Evolutionary conservation across 108 stramenopile genomes (phyloP), one percentile per base, ranked within the genome.

Genomic region (Skeletonema costatum): DNA sequence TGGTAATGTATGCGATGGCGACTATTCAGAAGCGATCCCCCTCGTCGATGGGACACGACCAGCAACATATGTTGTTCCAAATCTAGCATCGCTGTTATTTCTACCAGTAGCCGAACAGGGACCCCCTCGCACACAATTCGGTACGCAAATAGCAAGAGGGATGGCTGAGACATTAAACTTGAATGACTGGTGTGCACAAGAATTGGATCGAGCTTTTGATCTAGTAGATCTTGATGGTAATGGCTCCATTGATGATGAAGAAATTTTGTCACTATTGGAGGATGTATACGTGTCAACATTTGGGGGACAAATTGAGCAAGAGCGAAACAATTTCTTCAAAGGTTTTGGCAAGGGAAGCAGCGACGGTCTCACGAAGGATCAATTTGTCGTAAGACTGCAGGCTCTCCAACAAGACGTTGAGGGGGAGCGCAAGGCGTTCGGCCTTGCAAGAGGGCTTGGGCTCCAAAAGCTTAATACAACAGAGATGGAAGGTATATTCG

Each of bases 21-120:
- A 79, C 41, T 79, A 75, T 32, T 17, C 64, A 56, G 78, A 79
- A 13, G 16, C 16, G 10, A 51, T 63, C 36, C 67, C 66, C 14
- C 31, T 68, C 30, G 32, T 16, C 33, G 14, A 5, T 32, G 56
- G 68, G n/a, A 21, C 53, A 14, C 32, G 78, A 38, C 78, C 78
- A 5, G 78, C 78, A 21, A 79, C 78, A 6, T 79, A 79, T 42
- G 78, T 79, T 68, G 78, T 79, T 12, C 78, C 78, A 2, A 79
- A 75, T 59, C 58, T 79, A n/a, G 78, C 78, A 17, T 75, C 74
- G 31, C 46, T 75, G 30, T 36, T 79, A 17, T 31, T 79, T 58
- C 21, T 74, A 42, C 78, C 78, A 29, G 32, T 79, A 4, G 67
- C 44, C 13, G 76, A 69, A 42, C 56, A 60, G 14, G 65, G 78